A percentile compares a stretch with the other conserved stretches of the same genome.
Conservation (phyloP, 2,329 filamentous ascomycete species). For the Clonostachys solani region DNA sequence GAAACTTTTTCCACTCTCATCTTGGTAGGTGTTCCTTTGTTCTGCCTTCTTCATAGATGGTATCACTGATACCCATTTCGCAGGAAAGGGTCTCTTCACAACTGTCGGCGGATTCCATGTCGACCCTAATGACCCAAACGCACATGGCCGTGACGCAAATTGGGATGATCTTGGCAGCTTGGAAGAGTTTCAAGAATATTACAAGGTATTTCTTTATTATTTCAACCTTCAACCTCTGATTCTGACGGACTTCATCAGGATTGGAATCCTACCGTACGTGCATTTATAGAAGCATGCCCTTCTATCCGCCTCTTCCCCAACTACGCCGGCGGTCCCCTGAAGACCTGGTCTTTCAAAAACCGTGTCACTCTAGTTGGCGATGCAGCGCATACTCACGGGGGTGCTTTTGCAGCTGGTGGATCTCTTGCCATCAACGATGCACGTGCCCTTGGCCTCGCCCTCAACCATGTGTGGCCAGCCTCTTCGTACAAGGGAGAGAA, state of each 20-base stretch:
- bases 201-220: slow-evolving; percentile 8
- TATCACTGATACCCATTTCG: too few relatives aligned
- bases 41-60: too few relatives aligned
- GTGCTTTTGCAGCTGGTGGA: slow-evolving; percentile 32
- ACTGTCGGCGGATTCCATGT: slow-evolving; percentile 34
- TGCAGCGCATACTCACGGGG: slow-evolving; percentile 33
- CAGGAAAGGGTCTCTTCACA: slow-evolving; percentile 27
- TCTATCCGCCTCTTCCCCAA: slow-evolving; percentile 35
- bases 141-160: slow-evolving; percentile 16
- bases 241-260: slow-evolving; percentile 6
- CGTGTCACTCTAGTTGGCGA: slow-evolving; percentile 30
- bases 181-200: slow-evolving; percentile 25
- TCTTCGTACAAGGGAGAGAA: background rate
- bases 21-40: background rate
- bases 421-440: slow-evolving; percentile 33
- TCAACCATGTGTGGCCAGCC: slow-evolving; percentile 25
- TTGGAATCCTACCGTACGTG: slow-evolving; percentile 34
- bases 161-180: slow-evolving; percentile 34
- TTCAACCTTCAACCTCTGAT: background rate
- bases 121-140: slow-evolving; percentile 23
- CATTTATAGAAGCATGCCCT: slow-evolving; percentile 32
- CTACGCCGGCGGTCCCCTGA: slow-evolving; percentile 28
- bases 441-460: slow-evolving; percentile 31
- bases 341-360: slow-evolving; percentile 31
- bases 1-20: background rate